A percentile compares a stretch with the other conserved stretches of the same genome.
Evolutionary conservation across 805 yeast species (phyloP).

Genomic region (Candida tammaniensis): DNA sequence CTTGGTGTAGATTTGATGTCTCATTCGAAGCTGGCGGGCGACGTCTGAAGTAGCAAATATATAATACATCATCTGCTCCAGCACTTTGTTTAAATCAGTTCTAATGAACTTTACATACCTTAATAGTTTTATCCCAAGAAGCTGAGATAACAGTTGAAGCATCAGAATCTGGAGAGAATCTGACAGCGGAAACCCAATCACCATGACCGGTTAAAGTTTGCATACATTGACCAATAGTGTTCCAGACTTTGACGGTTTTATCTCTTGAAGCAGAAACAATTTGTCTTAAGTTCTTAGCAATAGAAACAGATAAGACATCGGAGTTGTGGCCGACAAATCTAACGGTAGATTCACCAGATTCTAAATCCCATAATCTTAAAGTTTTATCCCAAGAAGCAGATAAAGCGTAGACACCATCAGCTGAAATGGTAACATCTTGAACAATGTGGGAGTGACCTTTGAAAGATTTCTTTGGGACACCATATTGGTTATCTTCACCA

Average conservation of each 20-base stretch:
- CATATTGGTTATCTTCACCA: constrained; percentile 89
- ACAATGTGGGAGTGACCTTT: constrained; percentile 99
- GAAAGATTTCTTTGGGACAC: constrained; percentile 96
- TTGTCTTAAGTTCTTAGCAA: constrained; percentile 94
- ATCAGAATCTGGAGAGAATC: constrained; percentile 81
- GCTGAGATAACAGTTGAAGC: constrained; percentile 88
- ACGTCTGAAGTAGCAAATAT: constrained; percentile 99
- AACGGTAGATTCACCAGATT: constrained; percentile 87
- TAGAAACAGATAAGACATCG: constrained; percentile 96
- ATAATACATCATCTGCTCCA: constrained; percentile 16
- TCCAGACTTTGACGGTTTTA: constrained; percentile 99
- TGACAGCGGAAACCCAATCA: constrained; percentile 99
- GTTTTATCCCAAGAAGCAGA: constrained; percentile 99
- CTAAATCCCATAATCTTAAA: constrained; percentile 96
- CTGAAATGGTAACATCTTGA: constrained; percentile 95
- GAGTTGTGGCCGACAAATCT: constrained; percentile 98
- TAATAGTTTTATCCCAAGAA: constrained; percentile 97
- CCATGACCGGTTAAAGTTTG: constrained; percentile 91
- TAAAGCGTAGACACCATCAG: constrained; percentile 96
- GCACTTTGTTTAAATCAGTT: too few species aligned
- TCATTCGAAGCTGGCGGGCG: constrained; percentile 72
- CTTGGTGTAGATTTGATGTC: constrained; percentile 96
- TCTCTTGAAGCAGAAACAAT: constrained; percentile 99
- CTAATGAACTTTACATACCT: constrained; percentile 71
- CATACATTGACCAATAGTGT: constrained; percentile 96